Base-by-base conservation (phyloP, 2,329 filamentous ascomycete genomes). In the Sclerotinia glacialis region DNA sequence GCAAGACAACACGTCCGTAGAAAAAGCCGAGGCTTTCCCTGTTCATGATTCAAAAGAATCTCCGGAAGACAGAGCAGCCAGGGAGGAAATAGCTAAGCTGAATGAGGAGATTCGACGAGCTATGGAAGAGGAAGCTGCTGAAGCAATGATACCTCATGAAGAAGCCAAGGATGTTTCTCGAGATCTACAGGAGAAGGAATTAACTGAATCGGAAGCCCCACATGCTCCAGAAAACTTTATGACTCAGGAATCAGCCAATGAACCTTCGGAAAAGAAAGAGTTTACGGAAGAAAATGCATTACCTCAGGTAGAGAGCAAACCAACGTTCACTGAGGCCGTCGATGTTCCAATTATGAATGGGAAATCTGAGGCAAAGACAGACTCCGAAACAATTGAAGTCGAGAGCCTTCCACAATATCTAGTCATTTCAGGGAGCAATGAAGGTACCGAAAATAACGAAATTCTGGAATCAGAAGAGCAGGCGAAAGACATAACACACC, bases 81-180 rank as follows among this genome's bases (percentile, higher is more conserved):
- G 64, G 52, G 66, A 61, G 28, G 56, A 44, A 23, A 65, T 65
- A 34, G 63, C 42, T 34, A 31, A 65, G n/a, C 18, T 65, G 16
- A 65, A 65, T 42, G 54, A 65, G 21, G 54, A 65, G 18, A 65
- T 65, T 14, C 44, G 63, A 59, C 54, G n/a, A 28, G 63, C 63
- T 28, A 65, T 65, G 63, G 53, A 60, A 23, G 54, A 65, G 23
- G 63, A 65, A 50, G 54, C 21, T 21, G 23, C 12, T 23, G 53
- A 31, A 18, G 9, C 55, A 42, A 40, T 58, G 46, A n/a, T 65
- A 5, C 28, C 53, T 40, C 58, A 53, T 37, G 37, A 31, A 26
- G 46, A 66, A 49, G 23, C 21, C 7, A 26, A 46, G 6, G 9
- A 42, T n/a, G 8, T 55, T 42, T 18, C 40, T 34, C 14, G 3